Evolutionary conservation across 768 basidiomycete genomes (phyloP), one percentile per base, ranked within the genome.

Genomic region (Boletus edulis): DNA sequence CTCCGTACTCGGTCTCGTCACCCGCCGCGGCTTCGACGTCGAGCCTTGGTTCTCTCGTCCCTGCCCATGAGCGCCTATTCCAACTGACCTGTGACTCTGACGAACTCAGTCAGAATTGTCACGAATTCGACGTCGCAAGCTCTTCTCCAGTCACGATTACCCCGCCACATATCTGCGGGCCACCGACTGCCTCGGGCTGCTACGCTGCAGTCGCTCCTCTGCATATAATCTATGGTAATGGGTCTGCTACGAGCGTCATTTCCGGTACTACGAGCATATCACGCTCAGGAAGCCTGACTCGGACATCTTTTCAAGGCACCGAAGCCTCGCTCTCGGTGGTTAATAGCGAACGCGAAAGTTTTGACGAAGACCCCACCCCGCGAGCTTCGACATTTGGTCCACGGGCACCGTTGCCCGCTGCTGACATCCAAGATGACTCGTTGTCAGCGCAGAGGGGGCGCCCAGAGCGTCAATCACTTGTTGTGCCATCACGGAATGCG

Each of bases 31-130:
- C 51, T 0, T 70, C 69, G 2, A 70, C 66, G 13, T 70, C 69
- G 9, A 70, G 69, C 20, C 51, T 70, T 12, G 69, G 69, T 38
- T 70, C 69, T 29, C 17, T 70, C 4, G n/a, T 70, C 31, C 65
- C 70, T 14, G 54, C 44, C 1, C 34, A 68, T 24, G 68, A 70
- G 44, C 60, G 63, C 4, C 29, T 62, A 8, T 72, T 72, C 45
- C 55, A 56, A 8, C 18, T 59, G 14, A 14, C 44, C 14, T 57
- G 41, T n/a, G 56, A 64, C 8, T 48, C 49, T 6, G 54, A 61
- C 13, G 55, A 58, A n/a, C 52, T 40, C 10, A 47, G 13, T 18
- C 50, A 29, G 14, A 22, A 39, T 5, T 29, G 17, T 20, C 43
- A 40, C 27, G 49, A 53, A 4, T 52, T 57, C 24, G 47, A 18